These are phyloP conservation scores for Cercospora sp. DNA, from an alignment of 2,329 filamentous ascomycete species.

Conservation along the genomic window DNA sequence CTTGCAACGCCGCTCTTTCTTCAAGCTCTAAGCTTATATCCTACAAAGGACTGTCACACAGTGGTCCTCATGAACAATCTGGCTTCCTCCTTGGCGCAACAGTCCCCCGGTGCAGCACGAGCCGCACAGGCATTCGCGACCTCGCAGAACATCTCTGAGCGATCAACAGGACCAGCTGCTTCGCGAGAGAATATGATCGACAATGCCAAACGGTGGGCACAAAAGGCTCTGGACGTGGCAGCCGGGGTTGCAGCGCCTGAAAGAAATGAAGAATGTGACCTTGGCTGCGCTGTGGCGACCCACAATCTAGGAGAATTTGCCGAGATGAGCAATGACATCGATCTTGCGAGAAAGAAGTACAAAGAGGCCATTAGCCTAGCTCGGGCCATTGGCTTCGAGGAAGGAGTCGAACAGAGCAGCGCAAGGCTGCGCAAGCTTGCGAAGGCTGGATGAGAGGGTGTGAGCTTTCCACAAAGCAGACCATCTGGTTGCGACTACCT, in stretches of 20 bases:
- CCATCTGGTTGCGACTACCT: background rate
- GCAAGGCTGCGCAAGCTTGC: constrained; percentile 43
- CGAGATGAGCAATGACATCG: constrained; percentile 66
- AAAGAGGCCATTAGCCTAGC: constrained; percentile 64
- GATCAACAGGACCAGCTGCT: constrained; percentile 50
- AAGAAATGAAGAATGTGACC: constrained; percentile 76
- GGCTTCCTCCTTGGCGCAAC: constrained; percentile 70
- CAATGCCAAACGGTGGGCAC: constrained; percentile 74
- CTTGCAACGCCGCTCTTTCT: constrained; percentile 84
- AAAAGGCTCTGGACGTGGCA: constrained; percentile 70
- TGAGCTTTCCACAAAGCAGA: background rate
- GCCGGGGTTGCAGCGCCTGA: constrained; percentile 64
- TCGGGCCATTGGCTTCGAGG: constrained; percentile 49
- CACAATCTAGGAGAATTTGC: constrained; percentile 85
- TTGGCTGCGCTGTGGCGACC: constrained; percentile 78
- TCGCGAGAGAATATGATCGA: constrained; percentile 60
- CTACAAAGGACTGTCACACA: constrained; percentile 68
- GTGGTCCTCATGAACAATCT: constrained; percentile 86
- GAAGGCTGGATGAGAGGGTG: constrained; percentile 15
- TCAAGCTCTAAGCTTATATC: constrained; percentile 72
- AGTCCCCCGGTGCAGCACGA: constrained; percentile 44
- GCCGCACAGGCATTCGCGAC: constrained; percentile 36
- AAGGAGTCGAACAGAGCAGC: constrained; percentile 46
- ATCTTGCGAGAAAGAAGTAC: constrained; percentile 67
- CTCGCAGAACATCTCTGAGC: constrained; percentile 39